These are phyloP conservation scores for Pichia ethanolica DNA, from an alignment of 805 yeast species.

Conservation along the genomic window DNA sequence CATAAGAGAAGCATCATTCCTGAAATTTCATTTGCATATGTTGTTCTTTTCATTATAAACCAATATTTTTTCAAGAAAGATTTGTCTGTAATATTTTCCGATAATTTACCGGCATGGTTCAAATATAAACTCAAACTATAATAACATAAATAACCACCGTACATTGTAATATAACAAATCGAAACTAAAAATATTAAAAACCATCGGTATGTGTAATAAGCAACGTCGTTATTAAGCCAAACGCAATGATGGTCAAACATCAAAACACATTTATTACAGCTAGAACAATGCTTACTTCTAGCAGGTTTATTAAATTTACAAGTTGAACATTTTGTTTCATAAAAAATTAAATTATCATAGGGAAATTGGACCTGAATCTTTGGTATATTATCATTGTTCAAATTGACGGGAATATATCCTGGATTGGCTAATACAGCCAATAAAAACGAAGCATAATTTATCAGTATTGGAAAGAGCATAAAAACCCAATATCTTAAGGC, in stretches of 20 bases:
- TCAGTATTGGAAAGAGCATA: constrained; percentile 27
- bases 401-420: constrained; percentile 25
- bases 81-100: constrained; percentile 6
- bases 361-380: constrained; percentile 20
- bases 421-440: constrained; percentile 37
- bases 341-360: constrained; percentile 38
- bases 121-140: constrained; percentile 16
- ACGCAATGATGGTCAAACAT: constrained; percentile 59
- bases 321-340: constrained; percentile 32
- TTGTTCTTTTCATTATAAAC: constrained; percentile 24
- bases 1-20: constrained; percentile 38
- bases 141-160: constrained; percentile 35
- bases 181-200: constrained; percentile 36
- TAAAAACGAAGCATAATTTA: constrained; percentile 30
- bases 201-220: constrained; percentile 43
- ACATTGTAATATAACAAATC: constrained; percentile 29
- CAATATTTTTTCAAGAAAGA: constrained; percentile 14
- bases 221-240: constrained; percentile 50
- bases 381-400: constrained; percentile 6
- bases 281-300: constrained; percentile 66
- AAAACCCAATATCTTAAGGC: constrained; percentile 12
- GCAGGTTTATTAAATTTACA: constrained; percentile 69
- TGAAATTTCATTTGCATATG: constrained; percentile 30
- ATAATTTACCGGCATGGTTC: not conserved
- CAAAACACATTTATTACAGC: constrained; percentile 57